These are phyloP conservation scores for Cucurbita argyrosperma DNA, from an alignment of 306 rosid species.

Conservation along the genomic window DNA sequence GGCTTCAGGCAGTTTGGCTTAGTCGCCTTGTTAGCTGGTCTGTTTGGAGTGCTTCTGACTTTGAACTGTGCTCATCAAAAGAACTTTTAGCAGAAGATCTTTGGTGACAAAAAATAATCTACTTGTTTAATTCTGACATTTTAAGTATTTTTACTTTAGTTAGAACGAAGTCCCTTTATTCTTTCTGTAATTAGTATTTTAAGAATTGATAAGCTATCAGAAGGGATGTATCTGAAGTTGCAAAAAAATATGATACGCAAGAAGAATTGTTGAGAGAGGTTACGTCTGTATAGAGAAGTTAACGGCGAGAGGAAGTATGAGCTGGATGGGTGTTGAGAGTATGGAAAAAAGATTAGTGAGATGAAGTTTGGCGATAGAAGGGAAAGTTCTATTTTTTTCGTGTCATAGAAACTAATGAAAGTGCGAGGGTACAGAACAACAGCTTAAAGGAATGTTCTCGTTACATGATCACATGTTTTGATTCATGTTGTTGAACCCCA, in stretches of 20 bases:
- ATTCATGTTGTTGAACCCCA: not conserved
- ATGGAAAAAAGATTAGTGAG: not conserved
- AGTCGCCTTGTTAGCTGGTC: not conserved
- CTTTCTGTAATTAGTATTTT: not conserved
- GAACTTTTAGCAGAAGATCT: not conserved
- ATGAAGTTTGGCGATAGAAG: not conserved
- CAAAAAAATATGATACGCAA: not conserved
- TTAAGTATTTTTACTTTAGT: not conserved
- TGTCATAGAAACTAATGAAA: not conserved
- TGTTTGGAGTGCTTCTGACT: not conserved
- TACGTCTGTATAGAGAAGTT: not conserved
- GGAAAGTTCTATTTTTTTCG: not conserved
- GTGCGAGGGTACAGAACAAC: not conserved
- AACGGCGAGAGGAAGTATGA: not conserved
- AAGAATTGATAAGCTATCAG: not conserved
- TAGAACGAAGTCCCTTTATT: not conserved
- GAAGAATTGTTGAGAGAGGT: not conserved
- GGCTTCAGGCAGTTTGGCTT: not conserved
- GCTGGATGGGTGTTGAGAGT: not conserved
- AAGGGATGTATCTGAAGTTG: not conserved
- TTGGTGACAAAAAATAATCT: not conserved
- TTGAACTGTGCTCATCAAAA: not conserved
- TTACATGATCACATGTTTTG: not conserved
- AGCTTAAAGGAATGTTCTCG: not conserved
- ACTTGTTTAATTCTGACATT: not conserved